Conservation (phyloP, 495 filamentous ascomycete species). For the Podospora comata region DNA sequence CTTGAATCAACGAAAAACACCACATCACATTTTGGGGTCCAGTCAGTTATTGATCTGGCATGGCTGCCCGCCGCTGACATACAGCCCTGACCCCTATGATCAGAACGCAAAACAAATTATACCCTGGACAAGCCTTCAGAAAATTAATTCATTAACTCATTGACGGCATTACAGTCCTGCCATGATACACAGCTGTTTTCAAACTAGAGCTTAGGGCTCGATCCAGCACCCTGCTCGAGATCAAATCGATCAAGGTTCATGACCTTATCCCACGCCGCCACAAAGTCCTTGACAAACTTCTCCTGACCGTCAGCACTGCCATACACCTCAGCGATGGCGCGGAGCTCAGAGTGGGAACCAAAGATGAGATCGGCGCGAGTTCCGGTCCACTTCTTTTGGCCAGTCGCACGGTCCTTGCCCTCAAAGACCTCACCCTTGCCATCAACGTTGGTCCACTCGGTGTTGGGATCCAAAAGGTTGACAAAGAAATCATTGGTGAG, state of each 20-base stretch:
- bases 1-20: too few species aligned
- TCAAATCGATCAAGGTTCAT: constrained; percentile 69
- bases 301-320: constrained; percentile 50
- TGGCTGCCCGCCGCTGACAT: too few species aligned
- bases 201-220: constrained; percentile 5
- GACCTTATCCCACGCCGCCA: constrained; percentile 67
- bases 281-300: constrained; percentile 68
- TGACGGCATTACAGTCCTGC: not conserved
- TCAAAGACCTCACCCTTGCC: constrained; percentile 54
- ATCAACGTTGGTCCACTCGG: constrained; percentile 56
- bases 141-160: not conserved
- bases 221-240: constrained; percentile 25
- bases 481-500: constrained; percentile 75
- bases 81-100: too few species aligned
- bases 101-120: too few species aligned
- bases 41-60: too few species aligned
- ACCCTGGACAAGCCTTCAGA: too few species aligned
- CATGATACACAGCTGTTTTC: not conserved
- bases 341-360: constrained; percentile 67
- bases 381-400: constrained; percentile 62
- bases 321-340: constrained; percentile 66
- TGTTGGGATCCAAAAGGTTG: constrained; percentile 65
- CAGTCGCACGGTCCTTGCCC: constrained; percentile 63
- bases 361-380: constrained; percentile 68
- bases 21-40: too few species aligned